Percentiles rank a stretch among this genome's conserved stretches.
Conservation (phyloP, 192 early-diverging fungal genomes). For the Gorgonomyces haynaldii region DNA sequence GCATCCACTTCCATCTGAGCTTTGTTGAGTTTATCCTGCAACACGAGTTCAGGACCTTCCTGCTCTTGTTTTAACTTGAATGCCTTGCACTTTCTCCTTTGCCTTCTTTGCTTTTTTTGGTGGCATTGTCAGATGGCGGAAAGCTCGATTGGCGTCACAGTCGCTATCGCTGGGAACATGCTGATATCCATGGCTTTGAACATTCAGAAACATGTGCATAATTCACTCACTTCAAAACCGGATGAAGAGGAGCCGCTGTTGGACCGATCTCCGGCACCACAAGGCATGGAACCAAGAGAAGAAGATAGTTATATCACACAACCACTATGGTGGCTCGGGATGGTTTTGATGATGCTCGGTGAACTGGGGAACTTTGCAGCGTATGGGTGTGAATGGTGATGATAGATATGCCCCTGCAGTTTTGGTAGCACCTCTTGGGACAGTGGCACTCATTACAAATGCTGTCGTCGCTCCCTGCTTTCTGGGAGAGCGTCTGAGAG, state of each 20-base stretch:
- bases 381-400: slow-evolving; percentile 28
- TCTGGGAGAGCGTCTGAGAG: slow-evolving; percentile 49
- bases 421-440: slow-evolving; percentile 62
- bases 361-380: slow-evolving; percentile 50
- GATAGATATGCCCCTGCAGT: slow-evolving; percentile 55
- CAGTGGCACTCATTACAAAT: slow-evolving; percentile 57
- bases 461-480: slow-evolving; percentile 59
- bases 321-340: slow-evolving; percentile 54
- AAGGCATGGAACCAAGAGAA: slow-evolving; percentile 4
- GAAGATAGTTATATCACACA: slow-evolving; percentile 8
- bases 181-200: slow-evolving; percentile 58
- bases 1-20: slow-evolving; percentile 22
- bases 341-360: slow-evolving; percentile 52
- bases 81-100: slow-evolving; percentile 8
- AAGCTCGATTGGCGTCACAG: slow-evolving; percentile 7
- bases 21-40: slow-evolving; percentile 31
- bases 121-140: slow-evolving; percentile 6
- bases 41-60: slow-evolving; percentile 11
- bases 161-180: slow-evolving; percentile 13
- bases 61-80: background rate
- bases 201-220: slow-evolving; percentile 56
- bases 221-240: background rate
- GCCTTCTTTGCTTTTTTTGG: slow-evolving; percentile 19
- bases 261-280: background rate
- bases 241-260: slow-evolving; percentile 9